Percentiles rank a stretch among this genome's conserved stretches.
These are phyloP conservation scores for Periconia sp. DNA, from an alignment of 2,329 filamentous ascomycete genomes.

Conservation along the genomic window DNA sequence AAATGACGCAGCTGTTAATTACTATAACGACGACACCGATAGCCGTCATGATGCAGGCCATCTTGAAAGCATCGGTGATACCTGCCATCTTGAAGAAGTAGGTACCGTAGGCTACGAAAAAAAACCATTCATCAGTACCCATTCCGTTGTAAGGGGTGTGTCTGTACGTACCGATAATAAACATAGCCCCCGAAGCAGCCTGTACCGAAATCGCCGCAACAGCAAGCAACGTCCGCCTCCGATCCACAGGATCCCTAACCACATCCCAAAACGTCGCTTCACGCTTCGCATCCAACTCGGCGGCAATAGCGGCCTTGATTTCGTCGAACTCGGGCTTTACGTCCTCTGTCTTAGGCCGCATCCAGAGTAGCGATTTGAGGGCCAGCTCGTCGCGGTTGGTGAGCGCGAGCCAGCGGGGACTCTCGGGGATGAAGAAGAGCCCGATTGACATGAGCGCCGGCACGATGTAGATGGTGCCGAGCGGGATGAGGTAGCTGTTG, in stretches of 20 bases:
- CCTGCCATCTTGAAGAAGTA: constrained; percentile 39
- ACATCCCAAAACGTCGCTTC: constrained; percentile 55
- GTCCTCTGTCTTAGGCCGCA: constrained; percentile 23
- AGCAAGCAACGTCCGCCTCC: constrained; percentile 53
- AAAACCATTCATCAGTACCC: too few species aligned
- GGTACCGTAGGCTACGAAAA: constrained; percentile 32
- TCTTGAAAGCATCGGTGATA: constrained; percentile 53
- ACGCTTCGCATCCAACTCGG: constrained; percentile 49
- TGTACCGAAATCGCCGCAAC: constrained; percentile 54
- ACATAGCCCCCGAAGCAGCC: constrained; percentile 59
- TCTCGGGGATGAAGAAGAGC: constrained; percentile 37
- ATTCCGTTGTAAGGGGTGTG: too few species aligned
- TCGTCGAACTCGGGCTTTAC: constrained; percentile 27
- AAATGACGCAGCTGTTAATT: constrained; percentile 56
- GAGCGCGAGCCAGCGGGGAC: constrained; percentile 49
- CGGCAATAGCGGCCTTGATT: constrained; percentile 30
- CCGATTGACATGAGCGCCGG: constrained; percentile 50
- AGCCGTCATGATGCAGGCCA: constrained; percentile 57
- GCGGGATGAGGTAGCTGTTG: constrained; percentile 48
- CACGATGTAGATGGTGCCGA: constrained; percentile 58
- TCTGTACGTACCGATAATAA: constrained; percentile 30
- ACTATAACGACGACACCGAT: constrained; percentile 58
- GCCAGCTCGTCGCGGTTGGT: constrained; percentile 22
- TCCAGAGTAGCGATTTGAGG: constrained; percentile 26
- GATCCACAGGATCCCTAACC: constrained; percentile 55